These are phyloP conservation scores for Mortierella sp. DNA, from an alignment of 371 early-diverging fungal genomes.

Conservation along the genomic window DNA sequence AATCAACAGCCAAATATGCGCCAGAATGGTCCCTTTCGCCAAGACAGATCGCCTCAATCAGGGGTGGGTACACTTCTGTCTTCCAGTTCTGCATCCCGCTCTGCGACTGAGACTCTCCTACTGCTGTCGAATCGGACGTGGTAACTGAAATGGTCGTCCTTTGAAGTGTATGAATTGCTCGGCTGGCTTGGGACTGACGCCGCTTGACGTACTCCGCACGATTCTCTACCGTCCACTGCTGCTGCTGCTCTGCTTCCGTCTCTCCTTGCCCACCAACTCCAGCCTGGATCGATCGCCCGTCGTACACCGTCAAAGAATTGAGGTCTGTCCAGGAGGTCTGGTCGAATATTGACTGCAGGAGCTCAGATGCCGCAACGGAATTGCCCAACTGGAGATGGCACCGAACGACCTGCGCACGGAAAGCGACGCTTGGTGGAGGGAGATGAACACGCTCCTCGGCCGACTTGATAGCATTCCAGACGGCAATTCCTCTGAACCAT, in stretches of 20 bases:
- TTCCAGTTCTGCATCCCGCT: conserved; percentile 19
- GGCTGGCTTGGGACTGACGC: conserved; percentile 12
- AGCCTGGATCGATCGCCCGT: background rate
- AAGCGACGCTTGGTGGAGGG: background rate
- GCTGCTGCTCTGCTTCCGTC: background rate
- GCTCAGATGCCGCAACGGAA: conserved; percentile 5
- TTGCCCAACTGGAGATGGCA: conserved; percentile 26
- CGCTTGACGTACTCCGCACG: conserved; percentile 18
- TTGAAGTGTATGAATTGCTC: background rate
- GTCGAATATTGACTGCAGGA: conserved; percentile 23
- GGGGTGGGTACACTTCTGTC: conserved; percentile 19
- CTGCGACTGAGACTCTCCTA: background rate
- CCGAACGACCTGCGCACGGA: conserved; percentile 11
- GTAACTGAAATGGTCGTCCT: background rate
- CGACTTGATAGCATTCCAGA: conserved; percentile 23
- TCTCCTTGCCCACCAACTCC: background rate
- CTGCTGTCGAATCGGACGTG: background rate
- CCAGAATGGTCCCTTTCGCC: conserved; percentile 16
- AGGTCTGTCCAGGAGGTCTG: background rate
- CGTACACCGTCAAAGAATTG: background rate
- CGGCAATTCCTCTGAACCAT: conserved; percentile 28
- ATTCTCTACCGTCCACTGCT: background rate
- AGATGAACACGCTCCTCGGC: background rate
- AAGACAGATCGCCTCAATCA: conserved; percentile 44
- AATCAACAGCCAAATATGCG: conserved; percentile 17